Percentiles rank a stretch among this genome's conserved stretches.
phyloP scores from a whole-genome alignment of 495 filamentous ascomycete genomes.

The Diplogelasinospora grovesii region DNA sequence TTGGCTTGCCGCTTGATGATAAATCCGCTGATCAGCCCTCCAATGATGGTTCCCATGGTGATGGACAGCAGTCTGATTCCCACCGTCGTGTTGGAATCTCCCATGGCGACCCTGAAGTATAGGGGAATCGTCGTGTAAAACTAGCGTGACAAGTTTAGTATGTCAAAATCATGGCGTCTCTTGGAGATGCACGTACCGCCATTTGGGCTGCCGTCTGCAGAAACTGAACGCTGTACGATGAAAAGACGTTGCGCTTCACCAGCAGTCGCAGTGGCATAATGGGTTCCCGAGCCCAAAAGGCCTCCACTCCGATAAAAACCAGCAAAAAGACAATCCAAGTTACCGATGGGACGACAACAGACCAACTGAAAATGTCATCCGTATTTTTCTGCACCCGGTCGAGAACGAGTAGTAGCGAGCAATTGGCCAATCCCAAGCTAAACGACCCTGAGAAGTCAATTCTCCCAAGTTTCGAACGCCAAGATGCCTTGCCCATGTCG shows the following conservation, averaged over 20 bases:
- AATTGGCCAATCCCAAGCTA: constrained; percentile 7
- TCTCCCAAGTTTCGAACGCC: constrained; percentile 6
- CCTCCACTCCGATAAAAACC: constrained; percentile 4
- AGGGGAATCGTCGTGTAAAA: constrained; percentile 7
- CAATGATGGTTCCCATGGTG: constrained; percentile 7
- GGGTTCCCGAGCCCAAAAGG: constrained; percentile 8
- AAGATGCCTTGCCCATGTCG: not conserved
- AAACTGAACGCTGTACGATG: constrained; percentile 10
- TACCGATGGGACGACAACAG: not conserved
- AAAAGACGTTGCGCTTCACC: constrained; percentile 2
- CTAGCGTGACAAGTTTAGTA: not conserved
- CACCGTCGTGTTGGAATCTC: not conserved
- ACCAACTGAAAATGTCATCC: not conserved
- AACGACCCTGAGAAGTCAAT: constrained; percentile 14
- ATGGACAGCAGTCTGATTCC: constrained; percentile 5
- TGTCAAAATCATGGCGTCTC: too few species aligned
- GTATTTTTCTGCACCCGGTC: constrained; percentile 2
- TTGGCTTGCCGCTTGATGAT: constrained; percentile 7
- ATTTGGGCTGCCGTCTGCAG: constrained; percentile 11
- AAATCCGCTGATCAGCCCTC: constrained; percentile 6
- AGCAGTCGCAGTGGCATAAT: constrained; percentile 5
- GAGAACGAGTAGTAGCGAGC: constrained; percentile 10
- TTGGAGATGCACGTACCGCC: constrained; percentile 2
- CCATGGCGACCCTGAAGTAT: constrained; percentile 6
- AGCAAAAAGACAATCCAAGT: constrained; percentile 7